Evolutionary conservation across 2,329 filamentous ascomycete genomes (phyloP).

Genomic region (Aspergillus spinulosporus): DNA sequence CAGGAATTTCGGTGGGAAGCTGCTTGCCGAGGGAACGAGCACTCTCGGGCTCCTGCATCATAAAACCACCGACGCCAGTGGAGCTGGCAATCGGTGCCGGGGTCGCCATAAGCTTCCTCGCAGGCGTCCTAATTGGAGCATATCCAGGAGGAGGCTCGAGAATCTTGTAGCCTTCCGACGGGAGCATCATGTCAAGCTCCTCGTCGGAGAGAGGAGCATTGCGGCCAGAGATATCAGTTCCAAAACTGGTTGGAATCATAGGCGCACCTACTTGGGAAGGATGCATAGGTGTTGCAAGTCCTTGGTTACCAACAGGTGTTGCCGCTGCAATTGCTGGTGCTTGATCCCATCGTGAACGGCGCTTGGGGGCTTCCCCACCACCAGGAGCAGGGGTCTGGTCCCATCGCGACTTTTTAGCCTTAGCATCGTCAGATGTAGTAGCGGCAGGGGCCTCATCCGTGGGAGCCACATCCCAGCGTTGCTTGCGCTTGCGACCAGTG

Average conservation of each 20-base stretch:
- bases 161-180: conserved; percentile 88
- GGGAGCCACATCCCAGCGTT: conserved; percentile 86
- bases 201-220: conserved; percentile 87
- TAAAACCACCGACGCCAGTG: conserved; percentile 73
- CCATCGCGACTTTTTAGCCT: conserved; percentile 80
- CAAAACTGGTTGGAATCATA: conserved; percentile 64
- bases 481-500: conserved; percentile 78
- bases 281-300: conserved; percentile 77
- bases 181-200: conserved; percentile 87
- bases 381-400: conserved; percentile 67
- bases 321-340: conserved; percentile 68
- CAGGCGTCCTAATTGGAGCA: conserved; percentile 73
- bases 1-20: conserved; percentile 91
- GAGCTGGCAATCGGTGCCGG: conserved; percentile 64
- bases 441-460: conserved; percentile 52
- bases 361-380: conserved; percentile 63
- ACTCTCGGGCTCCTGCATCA: conserved; percentile 95
- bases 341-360: conserved; percentile 88
- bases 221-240: conserved; percentile 75
- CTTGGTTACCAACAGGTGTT: conserved; percentile 70
- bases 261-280: conserved; percentile 61
- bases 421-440: conserved; percentile 56
- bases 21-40: conserved; percentile 81
- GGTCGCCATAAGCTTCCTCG: conserved; percentile 73
- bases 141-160: conserved; percentile 90